Base-by-base conservation (phyloP, 352 stramenopile genomes). In the Pythium brachiatum region DNA sequence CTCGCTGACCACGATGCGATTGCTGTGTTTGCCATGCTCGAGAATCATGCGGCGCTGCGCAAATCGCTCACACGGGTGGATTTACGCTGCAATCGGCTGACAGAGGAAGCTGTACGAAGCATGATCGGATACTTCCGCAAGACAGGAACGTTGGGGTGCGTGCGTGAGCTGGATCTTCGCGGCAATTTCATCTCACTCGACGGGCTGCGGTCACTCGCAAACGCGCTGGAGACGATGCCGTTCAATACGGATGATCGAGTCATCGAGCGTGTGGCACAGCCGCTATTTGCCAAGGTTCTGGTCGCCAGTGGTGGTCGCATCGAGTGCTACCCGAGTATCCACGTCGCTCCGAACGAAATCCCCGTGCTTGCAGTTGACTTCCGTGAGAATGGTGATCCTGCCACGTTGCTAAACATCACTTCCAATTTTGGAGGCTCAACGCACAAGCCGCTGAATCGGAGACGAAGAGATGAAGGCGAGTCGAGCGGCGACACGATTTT, bases 171-270 rank as follows among this genome's bases (percentile, higher is more conserved):
- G 7, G 78, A 90, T 60, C 60, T 93, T 16, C 81, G 82, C 21
- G 68, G 78, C n/a, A 93, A 93, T 46, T 89, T 69, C 59, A 72
- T 93, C 52, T 85, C 80, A 16, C 68, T 89, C 2, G 80, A 90
- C 52, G 81, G 81, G 11, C 64, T 91, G 20, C 81, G 84, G 16
- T 51, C 57, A 3, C 64, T 93, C 8, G 84, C 81, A 0, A 84
- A 47, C 39, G 67, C 66, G 1, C 54, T 93, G 0, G 78, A 91
- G 55, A 57, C 44, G 13, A 50, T 88, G n/a, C 32, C 47, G 5
- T n/a, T 48, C 18, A 48, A 48, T 16, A 48, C 41, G 5, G 41
- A 48, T 15, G 41, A 48, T 50, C 38, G 7, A 32, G 26, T 20
- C 25, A 59, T 31, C 52, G 29, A 20, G 32, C 60, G 15, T 18